Evolutionary conservation across 1,284 basidiomycete species (phyloP).

Genomic region (Pholiota adiposa): DNA sequence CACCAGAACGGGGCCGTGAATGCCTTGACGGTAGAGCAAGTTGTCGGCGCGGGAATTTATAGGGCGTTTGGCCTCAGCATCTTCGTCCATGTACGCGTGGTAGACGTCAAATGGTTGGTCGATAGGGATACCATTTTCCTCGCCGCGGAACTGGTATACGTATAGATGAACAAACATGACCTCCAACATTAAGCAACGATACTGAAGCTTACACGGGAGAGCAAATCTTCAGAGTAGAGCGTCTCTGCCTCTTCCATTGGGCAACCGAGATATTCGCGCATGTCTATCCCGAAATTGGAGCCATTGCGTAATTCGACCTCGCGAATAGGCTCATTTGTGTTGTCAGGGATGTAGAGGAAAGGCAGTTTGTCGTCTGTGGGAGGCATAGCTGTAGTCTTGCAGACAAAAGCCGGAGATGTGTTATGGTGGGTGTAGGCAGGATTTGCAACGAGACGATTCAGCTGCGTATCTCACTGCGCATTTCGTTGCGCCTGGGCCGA

Average conservation of each 20-base stretch:
- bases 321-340: not conserved
- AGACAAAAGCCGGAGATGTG: not conserved
- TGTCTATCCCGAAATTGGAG: not conserved
- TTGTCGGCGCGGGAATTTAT: not conserved
- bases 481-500: no score
- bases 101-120: not conserved
- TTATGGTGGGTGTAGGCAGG: no score
- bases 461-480: no score
- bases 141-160: not conserved
- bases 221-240: not conserved
- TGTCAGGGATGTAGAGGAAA: not conserved
- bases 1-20: not conserved
- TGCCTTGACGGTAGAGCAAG: not conserved
- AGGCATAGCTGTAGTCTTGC: not conserved
- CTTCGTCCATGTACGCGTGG: not conserved
- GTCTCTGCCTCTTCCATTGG: not conserved
- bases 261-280: not conserved
- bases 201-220: not conserved
- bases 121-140: not conserved
- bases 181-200: not conserved
- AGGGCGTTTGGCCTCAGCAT: not conserved
- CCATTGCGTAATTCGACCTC: not conserved
- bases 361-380: not conserved
- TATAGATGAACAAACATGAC: no score
- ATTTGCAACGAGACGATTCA: no score